Base-by-base conservation (phyloP, 2,329 filamentous ascomycete genomes). In the Monosporascus sp. region DNA sequence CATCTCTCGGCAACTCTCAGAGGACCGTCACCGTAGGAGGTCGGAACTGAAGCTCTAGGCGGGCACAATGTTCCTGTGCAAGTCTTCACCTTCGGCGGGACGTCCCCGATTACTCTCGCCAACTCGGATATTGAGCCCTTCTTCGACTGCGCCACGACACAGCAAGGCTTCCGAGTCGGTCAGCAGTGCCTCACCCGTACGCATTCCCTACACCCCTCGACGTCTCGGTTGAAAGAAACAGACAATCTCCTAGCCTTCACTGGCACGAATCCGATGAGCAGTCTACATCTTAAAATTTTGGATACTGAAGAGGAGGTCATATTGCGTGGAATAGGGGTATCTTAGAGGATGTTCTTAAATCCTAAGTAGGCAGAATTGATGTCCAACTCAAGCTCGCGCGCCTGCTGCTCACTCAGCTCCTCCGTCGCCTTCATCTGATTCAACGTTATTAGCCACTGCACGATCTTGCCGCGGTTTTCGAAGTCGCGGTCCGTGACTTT, bases 401-500 rank as follows among this genome's bases (percentile, higher is more conserved):
- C 89, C 72, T 97, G 90, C 53, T 93, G 86, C 64, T 96, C 89
- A 61, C 82, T 87, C 61, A 99, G 72, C 69, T 96, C 91, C 65
- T 97, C 92, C 1, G 90, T 91, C 8, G 92, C 94, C 66, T 90
- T 90, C 94, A 99, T 97, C 73, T 97, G 92, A 68, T 99, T 99
- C 58, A 99, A 77, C 6, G 90, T 88, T 64, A 99, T 99, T 60
- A 99, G 79, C 94, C 94, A 99, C 70, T 97, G 92, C 52, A 99
- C 91, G 63, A 99, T 97, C 79, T 97, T 97, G 63, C 89, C 91
- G 60, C 95, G 87, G 67, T 87, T 92, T 61, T 97, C 92, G 68
- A 99, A 99, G 64, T 97, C 93, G 57, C 87, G 83, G 68, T 96
- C 91, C 3, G 93, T 97, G 58, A 99, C 94, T 66, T 95, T 94